Percentiles rank a stretch among this genome's conserved stretches.
Evolutionary conservation across 164 flowering plant species (phyloP).

Genomic region (Nymphaea colorata): DNA sequence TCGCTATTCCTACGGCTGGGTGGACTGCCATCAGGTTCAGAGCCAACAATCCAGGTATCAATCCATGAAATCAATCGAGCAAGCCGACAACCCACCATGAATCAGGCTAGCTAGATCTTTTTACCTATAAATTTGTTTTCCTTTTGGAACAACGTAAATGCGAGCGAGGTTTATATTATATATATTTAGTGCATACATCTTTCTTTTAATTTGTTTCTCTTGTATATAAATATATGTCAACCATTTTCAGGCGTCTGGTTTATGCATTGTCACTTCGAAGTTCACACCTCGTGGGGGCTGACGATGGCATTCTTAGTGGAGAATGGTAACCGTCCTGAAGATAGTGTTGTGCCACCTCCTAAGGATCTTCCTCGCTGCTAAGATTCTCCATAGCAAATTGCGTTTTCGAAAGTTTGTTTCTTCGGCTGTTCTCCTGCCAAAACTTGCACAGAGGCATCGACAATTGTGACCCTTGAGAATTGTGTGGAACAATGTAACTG

Average conservation of each 20-base stretch:
- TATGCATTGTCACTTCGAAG: constrained; percentile 64
- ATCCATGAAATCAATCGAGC: not conserved
- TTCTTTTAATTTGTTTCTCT: no score
- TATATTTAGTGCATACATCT: no score
- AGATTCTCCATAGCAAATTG: not conserved
- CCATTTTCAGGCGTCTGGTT: constrained; percentile 47
- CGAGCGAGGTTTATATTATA: no score
- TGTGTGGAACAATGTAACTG: no score
- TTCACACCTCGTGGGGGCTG: constrained; percentile 59
- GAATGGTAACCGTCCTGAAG: constrained; percentile 33
- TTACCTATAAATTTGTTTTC: no score
- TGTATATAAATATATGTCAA: not conserved
- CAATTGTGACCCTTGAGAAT: no score
- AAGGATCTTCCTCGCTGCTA: constrained; percentile 60
- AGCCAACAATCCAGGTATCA: constrained; percentile 65
- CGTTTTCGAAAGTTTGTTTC: no score
- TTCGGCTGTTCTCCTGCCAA: no score
- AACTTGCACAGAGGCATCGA: no score
- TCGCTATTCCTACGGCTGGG: constrained; percentile 65
- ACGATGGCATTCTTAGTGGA: constrained; percentile 54
- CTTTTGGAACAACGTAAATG: no score
- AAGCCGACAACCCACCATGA: no score
- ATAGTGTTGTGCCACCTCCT: constrained; percentile 46
- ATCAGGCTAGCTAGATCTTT: no score
- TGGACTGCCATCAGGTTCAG: constrained; percentile 63